These are phyloP conservation scores for Capsella rubella DNA, from an alignment of 441 rosid species.

Conservation along the genomic window DNA sequence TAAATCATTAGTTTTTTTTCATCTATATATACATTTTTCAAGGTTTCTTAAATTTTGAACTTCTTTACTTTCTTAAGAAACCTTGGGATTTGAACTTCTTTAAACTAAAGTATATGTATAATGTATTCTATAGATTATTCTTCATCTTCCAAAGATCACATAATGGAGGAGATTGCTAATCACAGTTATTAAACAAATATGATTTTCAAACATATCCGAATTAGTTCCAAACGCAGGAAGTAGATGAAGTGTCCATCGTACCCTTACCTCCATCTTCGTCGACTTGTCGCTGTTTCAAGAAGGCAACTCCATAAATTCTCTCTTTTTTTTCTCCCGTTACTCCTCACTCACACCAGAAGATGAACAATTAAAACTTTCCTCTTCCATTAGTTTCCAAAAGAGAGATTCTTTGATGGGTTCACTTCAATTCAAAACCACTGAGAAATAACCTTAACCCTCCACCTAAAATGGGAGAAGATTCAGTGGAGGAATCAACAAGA, in stretches of 20 bases:
- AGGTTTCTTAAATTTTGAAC: too few species aligned
- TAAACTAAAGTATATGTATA: too few species aligned
- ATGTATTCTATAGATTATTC: too few species aligned
- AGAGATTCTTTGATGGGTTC: constrained; percentile 47
- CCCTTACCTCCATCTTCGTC: not conserved
- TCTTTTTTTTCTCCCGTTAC: not conserved
- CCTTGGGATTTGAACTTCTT: too few species aligned
- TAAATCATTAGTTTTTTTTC: too few species aligned
- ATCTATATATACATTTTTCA: too few species aligned
- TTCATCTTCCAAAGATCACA: too few species aligned
- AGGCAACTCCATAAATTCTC: constrained; percentile 8
- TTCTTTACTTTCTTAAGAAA: too few species aligned
- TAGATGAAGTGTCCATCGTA: not conserved
- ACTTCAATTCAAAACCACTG: constrained; percentile 33
- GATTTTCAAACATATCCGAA: too few species aligned
- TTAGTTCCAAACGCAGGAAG: not conserved
- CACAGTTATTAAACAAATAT: too few species aligned
- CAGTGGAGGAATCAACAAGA: constrained; percentile 30
- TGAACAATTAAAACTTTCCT: not conserved
- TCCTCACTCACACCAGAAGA: not conserved
- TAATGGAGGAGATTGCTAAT: too few species aligned
- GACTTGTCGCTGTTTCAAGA: not conserved
- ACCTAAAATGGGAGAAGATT: constrained; percentile 56
- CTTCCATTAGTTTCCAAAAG: not conserved
- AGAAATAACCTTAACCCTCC: not conserved